Base-by-base conservation (phyloP, 140 eudicot genomes). In the Erigeron philadelphicus region DNA sequence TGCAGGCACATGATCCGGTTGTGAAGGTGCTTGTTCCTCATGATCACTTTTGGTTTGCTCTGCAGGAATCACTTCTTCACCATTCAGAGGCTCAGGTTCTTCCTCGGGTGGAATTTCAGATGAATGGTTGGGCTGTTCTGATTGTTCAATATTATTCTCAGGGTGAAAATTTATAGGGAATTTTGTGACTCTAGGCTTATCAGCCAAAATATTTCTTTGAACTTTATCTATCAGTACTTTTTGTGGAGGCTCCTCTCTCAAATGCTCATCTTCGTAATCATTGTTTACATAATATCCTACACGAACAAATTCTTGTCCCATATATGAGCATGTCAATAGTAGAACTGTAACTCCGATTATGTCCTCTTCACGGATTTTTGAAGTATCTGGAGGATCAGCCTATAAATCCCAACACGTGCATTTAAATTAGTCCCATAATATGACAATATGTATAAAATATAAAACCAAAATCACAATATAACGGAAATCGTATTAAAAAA, bases 311-410 rank as follows among this genome's bases (percentile, higher is more conserved):
- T 89, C 98, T 76, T 93, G 98, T 9, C 95, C 98, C 72, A 86
- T 3, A 76, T 93, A 93, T 56, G 98, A 93, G 80, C 98, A 93
- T 18, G 98, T 89, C 80, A 93, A 80, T 11, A 93, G 81, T 40
- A 93, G 82, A n/a, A 93, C 98, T 0, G 98, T 93, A 12, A 89
- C 98, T 35, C 98, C 98, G 9, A 92, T 83, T n/a, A 93, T 89
- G 58, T 93, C 98, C 75, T 93, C 94, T 60, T 89, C 96, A 21
- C 95, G 94, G 40, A 93, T 93, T 65, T 86, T 89, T 52, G 84
- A 69, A n/a, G 98, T 90, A 45, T 93, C 96, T 63, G 98, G 96
- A 19, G 96, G 93, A 49, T 93, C 95, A 44, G 98, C 98, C 96
- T 93, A 76, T 12, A 61, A 45, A 49, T 11, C 9, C 67, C 13